These are phyloP conservation scores for Circinella umbellata DNA, from an alignment of 371 early-diverging fungal genomes.

Conservation along the genomic window DNA sequence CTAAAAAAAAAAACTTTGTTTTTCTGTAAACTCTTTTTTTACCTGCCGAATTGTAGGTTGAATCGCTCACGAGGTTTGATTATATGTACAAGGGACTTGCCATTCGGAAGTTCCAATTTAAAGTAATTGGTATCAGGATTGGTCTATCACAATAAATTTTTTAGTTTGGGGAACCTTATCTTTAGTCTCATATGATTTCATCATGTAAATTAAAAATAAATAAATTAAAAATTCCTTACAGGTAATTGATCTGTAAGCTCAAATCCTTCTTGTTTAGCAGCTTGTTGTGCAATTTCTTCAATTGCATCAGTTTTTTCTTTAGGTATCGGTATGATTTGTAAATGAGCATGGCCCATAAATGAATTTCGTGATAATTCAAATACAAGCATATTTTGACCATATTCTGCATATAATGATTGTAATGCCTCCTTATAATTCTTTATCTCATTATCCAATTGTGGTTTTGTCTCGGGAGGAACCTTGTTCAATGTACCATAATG, in stretches of 20 bases:
- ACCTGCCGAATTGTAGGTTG: constrained; percentile 78
- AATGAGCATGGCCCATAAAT: constrained; percentile 61
- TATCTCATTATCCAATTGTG: constrained; percentile 57
- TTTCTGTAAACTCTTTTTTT: constrained; percentile 8
- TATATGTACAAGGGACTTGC: constrained; percentile 47
- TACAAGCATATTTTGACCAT: constrained; percentile 64
- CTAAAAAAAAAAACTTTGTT: background rate
- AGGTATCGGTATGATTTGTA: constrained; percentile 67
- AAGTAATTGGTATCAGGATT: constrained; percentile 55
- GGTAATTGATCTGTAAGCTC: constrained; percentile 48
- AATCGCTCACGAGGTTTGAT: constrained; percentile 54
- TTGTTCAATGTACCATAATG: constrained; percentile 65
- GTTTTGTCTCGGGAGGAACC: constrained; percentile 46
- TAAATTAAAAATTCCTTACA: constrained; percentile 26
- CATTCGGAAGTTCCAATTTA: constrained; percentile 68
- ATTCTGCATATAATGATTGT: constrained; percentile 43
- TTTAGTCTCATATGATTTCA: background rate
- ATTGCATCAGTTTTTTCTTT: constrained; percentile 37
- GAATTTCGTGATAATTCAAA: constrained; percentile 71
- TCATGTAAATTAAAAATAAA: background rate
- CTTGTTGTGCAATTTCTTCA: constrained; percentile 36
- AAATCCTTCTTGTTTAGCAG: constrained; percentile 41
- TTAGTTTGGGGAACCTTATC: background rate
- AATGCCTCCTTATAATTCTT: constrained; percentile 63
- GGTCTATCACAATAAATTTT: constrained; percentile 18